Evolutionary conservation across 2,329 filamentous ascomycete species (phyloP).

Genomic region (Dactylonectria estremocensis): DNA sequence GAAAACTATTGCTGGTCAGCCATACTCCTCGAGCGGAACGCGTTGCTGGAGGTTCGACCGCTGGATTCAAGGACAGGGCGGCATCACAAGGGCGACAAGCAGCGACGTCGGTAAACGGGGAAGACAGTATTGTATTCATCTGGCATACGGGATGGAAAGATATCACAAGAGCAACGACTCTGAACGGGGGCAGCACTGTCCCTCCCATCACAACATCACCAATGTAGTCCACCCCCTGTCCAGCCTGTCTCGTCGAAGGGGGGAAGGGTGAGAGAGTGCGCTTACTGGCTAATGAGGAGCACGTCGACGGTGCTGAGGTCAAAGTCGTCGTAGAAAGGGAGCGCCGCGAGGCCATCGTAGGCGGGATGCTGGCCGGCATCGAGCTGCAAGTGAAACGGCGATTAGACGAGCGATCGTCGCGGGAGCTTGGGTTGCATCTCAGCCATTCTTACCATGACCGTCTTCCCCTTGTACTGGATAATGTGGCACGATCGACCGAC

Average conservation of each 20-base stretch:
- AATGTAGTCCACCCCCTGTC: slow-evolving; percentile 49
- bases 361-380: slow-evolving; percentile 98
- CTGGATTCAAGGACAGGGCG: slow-evolving; percentile 44
- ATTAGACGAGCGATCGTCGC: slow-evolving; percentile 39
- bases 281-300: slow-evolving; percentile 99
- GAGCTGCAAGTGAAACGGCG: slow-evolving; percentile 69
- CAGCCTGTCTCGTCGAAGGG: slow-evolving; percentile 46
- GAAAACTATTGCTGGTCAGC: slow-evolving; percentile 78
- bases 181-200: slow-evolving; percentile 31
- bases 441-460: slow-evolving; percentile 83
- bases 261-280: slow-evolving; percentile 40
- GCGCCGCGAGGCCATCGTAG: slow-evolving; percentile 91
- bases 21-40: slow-evolving; percentile 29
- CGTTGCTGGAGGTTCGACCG: slow-evolving; percentile 31
- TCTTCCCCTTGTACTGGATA: slow-evolving; percentile 99
- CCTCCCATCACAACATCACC: slow-evolving; percentile 48
- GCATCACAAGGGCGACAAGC: slow-evolving; percentile 47
- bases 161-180: slow-evolving; percentile 44
- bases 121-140: slow-evolving; percentile 58
- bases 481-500: slow-evolving; percentile 98
- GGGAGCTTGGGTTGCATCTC: slow-evolving; percentile 2
- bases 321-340: slow-evolving; percentile 99
- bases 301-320: slow-evolving; percentile 98
- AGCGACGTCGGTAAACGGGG: slow-evolving; percentile 43
- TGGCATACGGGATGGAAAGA: slow-evolving; percentile 52